Conservation (phyloP, 306 rosid genomes). For the Vigna trinervia region DNA sequence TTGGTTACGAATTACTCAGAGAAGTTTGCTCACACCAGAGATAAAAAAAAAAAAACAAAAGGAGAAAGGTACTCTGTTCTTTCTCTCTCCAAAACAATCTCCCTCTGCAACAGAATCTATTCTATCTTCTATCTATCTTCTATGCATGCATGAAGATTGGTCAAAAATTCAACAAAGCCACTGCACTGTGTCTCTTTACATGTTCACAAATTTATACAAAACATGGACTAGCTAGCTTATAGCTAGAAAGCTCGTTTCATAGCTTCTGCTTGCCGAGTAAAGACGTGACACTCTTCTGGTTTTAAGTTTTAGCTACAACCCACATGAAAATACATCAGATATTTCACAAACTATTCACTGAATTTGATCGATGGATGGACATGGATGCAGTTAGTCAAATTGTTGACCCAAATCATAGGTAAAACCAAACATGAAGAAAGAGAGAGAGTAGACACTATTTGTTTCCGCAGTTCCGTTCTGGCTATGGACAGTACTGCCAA, state of each 20-base stretch:
- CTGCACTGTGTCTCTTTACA: neutral
- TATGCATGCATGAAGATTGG: neutral
- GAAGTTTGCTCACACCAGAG: no score
- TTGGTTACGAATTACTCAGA: no score
- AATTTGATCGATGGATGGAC: neutral
- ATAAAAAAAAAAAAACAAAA: neutral
- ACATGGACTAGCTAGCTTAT: no score
- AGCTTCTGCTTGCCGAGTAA: neutral
- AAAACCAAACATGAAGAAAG: neutral
- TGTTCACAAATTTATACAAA: no score
- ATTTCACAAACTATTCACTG: conserved; percentile 12
- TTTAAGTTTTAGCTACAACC: neutral
- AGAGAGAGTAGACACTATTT: neutral
- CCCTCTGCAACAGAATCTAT: conserved; percentile 40
- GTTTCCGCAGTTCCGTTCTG: no score
- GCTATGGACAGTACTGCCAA: no score
- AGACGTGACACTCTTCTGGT: neutral
- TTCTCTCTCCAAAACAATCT: conserved; percentile 2
- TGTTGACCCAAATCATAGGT: neutral
- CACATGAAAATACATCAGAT: neutral
- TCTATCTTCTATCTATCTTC: conserved; percentile 5
- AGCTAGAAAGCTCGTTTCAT: no score
- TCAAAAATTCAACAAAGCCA: conserved; percentile 36
- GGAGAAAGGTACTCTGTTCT: neutral
- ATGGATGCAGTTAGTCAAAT: conserved; percentile 32